Percentiles rank a stretch among this genome's conserved stretches.
phyloP scores from a whole-genome alignment of 805 yeast species.

The Saturnispora silvae region DNA sequence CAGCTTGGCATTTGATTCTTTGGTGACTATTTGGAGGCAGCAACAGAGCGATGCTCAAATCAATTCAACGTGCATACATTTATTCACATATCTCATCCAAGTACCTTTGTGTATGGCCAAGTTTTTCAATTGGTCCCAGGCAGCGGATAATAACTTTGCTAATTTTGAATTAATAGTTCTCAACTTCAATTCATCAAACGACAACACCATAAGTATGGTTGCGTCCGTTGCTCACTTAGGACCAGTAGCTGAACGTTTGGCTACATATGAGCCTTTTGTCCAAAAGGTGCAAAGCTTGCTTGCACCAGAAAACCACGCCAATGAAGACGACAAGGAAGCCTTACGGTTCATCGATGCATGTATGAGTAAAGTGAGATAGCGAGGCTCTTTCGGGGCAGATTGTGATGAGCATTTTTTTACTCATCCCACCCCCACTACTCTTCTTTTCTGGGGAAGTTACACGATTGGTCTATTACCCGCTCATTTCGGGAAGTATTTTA shows the following conservation, averaged over 20 bases:
- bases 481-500: no score
- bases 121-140: constrained; percentile 44
- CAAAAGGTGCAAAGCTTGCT: neutral
- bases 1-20: no score
- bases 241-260: constrained; percentile 16
- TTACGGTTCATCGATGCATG: no score
- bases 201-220: constrained; percentile 30
- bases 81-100: constrained; percentile 37
- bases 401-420: no score
- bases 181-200: constrained; percentile 25
- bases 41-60: constrained; percentile 33
- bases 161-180: constrained; percentile 26
- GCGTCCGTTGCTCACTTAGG: constrained; percentile 23
- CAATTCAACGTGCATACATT: constrained; percentile 38
- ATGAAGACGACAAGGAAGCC: neutral
- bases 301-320: neutral
- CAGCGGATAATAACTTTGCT: constrained; percentile 24
- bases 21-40: no score
- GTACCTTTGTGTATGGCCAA: no score
- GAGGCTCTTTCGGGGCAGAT: no score
- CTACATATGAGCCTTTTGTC: constrained; percentile 1
- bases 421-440: no score
- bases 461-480: no score
- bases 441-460: no score
- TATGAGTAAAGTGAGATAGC: no score